Percentiles rank a stretch among this genome's conserved stretches.
These are phyloP conservation scores for Gynochthodes officinalis DNA, from an alignment of 257 asterid species.

Conservation along the genomic window DNA sequence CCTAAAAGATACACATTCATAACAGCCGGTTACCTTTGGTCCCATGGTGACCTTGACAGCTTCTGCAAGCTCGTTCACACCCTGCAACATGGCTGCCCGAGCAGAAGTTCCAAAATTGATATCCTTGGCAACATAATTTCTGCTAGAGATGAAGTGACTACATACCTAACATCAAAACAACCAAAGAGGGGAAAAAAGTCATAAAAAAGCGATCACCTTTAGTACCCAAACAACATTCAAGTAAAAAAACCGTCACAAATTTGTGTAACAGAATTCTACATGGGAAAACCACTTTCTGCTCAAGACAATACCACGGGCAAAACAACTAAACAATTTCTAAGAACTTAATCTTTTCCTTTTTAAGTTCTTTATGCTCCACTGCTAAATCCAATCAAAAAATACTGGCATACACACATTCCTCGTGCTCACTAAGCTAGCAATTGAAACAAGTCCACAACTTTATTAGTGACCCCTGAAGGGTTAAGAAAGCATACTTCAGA, in stretches of 20 bases:
- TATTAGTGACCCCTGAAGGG: background rate
- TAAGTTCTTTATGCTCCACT: background rate
- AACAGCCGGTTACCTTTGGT: slow-evolving; percentile 55
- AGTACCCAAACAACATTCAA: background rate
- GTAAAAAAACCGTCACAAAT: background rate
- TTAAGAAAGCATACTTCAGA: too few relatives aligned
- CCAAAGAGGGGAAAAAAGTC: slow-evolving; percentile 1
- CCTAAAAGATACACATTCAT: background rate
- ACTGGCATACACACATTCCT: background rate
- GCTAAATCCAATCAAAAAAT: background rate
- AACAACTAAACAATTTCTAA: background rate
- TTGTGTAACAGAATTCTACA: background rate
- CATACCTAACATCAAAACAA: slow-evolving; percentile 40
- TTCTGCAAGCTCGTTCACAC: slow-evolving; percentile 87
- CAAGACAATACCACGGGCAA: too few relatives aligned
- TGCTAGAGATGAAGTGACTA: slow-evolving; percentile 47
- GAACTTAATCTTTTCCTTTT: too few relatives aligned
- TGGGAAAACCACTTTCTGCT: too few relatives aligned
- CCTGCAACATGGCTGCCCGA: slow-evolving; percentile 77
- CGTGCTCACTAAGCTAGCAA: background rate
- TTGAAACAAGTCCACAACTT: background rate
- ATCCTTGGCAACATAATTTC: slow-evolving; percentile 85
- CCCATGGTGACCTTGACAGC: slow-evolving; percentile 98
- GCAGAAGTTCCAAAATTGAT: slow-evolving; percentile 68
- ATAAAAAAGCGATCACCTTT: background rate